Base-by-base conservation (phyloP, 441 rosid genomes). In the Adansonia rubrostipa region DNA sequence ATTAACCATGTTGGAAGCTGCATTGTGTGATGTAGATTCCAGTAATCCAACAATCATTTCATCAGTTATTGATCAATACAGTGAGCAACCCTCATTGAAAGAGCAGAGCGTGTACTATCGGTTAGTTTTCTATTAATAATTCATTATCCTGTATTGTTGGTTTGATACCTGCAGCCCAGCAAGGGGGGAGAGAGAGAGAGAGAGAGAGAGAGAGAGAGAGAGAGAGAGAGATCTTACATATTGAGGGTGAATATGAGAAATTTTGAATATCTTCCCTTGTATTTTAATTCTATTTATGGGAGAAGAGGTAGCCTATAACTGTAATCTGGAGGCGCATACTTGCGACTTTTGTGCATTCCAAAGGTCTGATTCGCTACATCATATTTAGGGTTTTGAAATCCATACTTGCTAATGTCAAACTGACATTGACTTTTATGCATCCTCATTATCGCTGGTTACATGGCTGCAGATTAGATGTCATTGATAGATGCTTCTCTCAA, bases 401-500 rank as follows among this genome's bases (percentile, higher is more conserved):
- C 15, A 5, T 51, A 53, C 61, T 71, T 51, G 62, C 47, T 22
- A 28, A 71, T 53, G 14, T 40, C 24, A 33, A 11, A 71, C 45
- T 71, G 62, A 9, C 14, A 8, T 28, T 15, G 47, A 9, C 48
- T 14, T 33, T 33, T 36, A 6, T 70, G 65, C 24, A 68, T 75
- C 73, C 58, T 81, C 10, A 78, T 80, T 57, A 70, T 28, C 45
- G 4, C 70, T 40, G 73, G 68, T 71, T 60, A 45, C 13, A 70
- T 85, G 62, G 72, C 68, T 73, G 78, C 89, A 93, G 97, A 85
- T 85, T 90, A 84, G 95, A 88, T 89, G 86, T 93, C 58, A 93
- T 96, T 48, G 88, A 91, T 72, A 87, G 84, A 82, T 94, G 97
- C 81, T 96, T 94, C 84, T 93, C 94, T 42, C 84, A 66, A 77